Percentiles rank a stretch among this genome's conserved stretches.
Evolutionary conservation across 306 rosid genomes (phyloP).

Genomic region (Gastrolobium villosum): DNA sequence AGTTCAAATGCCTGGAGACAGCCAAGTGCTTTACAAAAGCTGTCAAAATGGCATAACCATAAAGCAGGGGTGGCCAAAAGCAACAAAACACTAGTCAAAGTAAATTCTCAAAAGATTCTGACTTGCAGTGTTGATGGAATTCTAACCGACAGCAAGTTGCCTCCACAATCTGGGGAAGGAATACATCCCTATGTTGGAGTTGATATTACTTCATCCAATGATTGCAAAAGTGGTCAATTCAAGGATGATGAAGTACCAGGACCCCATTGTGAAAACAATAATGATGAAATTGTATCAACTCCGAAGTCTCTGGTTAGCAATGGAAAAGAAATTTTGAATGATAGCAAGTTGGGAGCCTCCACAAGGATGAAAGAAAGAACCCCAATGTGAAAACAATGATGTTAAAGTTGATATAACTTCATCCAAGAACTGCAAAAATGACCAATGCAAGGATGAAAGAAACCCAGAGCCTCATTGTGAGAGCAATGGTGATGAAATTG

Average conservation of each 20-base stretch:
- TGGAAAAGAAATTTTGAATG: too few relatives aligned
- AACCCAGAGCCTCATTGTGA: constrained; percentile 14
- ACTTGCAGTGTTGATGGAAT: too few relatives aligned
- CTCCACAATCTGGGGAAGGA: too few relatives aligned
- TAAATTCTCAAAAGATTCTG: too few relatives aligned
- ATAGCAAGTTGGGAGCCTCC: too few relatives aligned
- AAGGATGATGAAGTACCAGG: too few relatives aligned
- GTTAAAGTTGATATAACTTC: constrained; percentile 20
- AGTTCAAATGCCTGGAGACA: constrained; percentile 50
- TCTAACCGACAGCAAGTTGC: too few relatives aligned
- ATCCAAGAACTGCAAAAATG: constrained; percentile 5
- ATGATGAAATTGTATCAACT: too few relatives aligned
- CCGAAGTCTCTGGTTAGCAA: too few relatives aligned
- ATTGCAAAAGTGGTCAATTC: constrained; percentile 6
- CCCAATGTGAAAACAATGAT: constrained; percentile 1
- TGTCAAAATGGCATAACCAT: constrained; percentile 23
- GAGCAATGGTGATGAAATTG: constrained; percentile 32
- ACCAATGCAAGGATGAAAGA: constrained; percentile 15
- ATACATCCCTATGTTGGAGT: constrained; percentile 26
- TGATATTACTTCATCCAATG: constrained; percentile 9
- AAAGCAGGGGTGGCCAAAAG: constrained; percentile 36
- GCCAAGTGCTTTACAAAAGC: constrained; percentile 33
- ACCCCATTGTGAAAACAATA: too few relatives aligned
- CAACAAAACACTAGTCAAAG: constrained; percentile 28
- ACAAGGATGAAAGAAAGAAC: constrained; percentile 26